A percentile compares a stretch with the other conserved stretches of the same genome.
These are phyloP conservation scores for Escovopsis sp. DNA, from an alignment of 2,329 filamentous ascomycete genomes.

Conservation along the genomic window DNA sequence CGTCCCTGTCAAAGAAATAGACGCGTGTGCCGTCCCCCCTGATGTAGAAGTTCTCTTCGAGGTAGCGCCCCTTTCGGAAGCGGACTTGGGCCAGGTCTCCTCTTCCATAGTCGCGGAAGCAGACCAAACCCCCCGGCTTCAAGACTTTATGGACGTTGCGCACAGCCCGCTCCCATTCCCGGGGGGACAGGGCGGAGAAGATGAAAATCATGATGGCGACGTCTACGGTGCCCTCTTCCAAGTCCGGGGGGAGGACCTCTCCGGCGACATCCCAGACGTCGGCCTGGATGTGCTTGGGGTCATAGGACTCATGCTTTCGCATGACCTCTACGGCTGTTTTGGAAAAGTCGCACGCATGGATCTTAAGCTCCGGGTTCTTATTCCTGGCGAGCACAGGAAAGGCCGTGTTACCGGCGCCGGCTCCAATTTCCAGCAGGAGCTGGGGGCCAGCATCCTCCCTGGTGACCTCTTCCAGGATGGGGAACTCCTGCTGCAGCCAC, in stretches of 20 bases:
- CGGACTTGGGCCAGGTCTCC: slow-evolving; percentile 92
- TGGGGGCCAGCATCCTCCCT: slow-evolving; percentile 52
- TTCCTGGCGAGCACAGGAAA: slow-evolving; percentile 82
- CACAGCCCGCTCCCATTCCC: slow-evolving; percentile 72
- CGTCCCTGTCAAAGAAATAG: slow-evolving; percentile 88
- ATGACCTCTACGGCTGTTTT: slow-evolving; percentile 92
- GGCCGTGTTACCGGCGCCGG: slow-evolving; percentile 90
- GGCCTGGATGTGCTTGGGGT: slow-evolving; percentile 57
- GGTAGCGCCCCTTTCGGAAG: slow-evolving; percentile 87
- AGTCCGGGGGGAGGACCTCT: slow-evolving; percentile 57
- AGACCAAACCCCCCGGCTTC: slow-evolving; percentile 82
- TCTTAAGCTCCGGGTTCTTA: slow-evolving; percentile 63
- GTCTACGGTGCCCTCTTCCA: slow-evolving; percentile 70
- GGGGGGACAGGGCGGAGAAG: slow-evolving; percentile 78
- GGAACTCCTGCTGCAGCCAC: slow-evolving; percentile 94
- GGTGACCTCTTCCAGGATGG: slow-evolving; percentile 65
- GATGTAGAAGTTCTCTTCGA: slow-evolving; percentile 96
- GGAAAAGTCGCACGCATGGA: slow-evolving; percentile 94
- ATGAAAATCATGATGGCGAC: slow-evolving; percentile 93
- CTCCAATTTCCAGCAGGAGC: slow-evolving; percentile 77
- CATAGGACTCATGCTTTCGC: slow-evolving; percentile 63
- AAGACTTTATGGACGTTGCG: slow-evolving; percentile 68
- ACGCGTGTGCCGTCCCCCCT: slow-evolving; percentile 90
- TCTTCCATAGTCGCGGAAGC: slow-evolving; percentile 93
- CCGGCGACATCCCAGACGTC: slow-evolving; percentile 89